Evolutionary conservation across 2,329 filamentous ascomycete species (phyloP).

Genomic region (Exserohilum rostratum): DNA sequence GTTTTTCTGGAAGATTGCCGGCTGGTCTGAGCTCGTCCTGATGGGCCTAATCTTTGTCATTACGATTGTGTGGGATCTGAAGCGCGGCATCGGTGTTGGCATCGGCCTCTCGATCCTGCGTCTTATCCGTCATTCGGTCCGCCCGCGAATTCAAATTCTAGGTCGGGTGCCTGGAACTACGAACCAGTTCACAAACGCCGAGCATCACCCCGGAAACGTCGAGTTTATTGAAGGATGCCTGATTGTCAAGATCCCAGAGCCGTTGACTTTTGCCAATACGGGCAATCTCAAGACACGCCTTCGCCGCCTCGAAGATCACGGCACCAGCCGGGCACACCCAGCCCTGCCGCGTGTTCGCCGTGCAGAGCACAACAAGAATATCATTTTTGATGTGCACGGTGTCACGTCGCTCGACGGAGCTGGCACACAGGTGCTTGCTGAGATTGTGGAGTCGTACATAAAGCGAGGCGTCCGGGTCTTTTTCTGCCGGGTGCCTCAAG

Average conservation of each 20-base stretch:
- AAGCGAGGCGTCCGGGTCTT: conserved; percentile 77
- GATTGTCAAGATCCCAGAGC: conserved; percentile 97
- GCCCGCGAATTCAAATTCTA: conserved; percentile 93
- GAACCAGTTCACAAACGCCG: conserved; percentile 84
- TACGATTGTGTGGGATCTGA: conserved; percentile 94
- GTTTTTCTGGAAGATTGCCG: conserved; percentile 86
- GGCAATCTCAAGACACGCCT: conserved; percentile 87
- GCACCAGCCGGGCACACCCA: conserved; percentile 83
- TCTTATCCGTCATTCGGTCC: conserved; percentile 87
- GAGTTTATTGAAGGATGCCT: conserved; percentile 92
- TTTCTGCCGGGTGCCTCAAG: conserved; percentile 65
- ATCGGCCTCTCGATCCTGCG: conserved; percentile 89
- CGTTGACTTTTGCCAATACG: conserved; percentile 95
- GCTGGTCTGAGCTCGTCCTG: conserved; percentile 82
- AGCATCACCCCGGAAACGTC: conserved; percentile 70
- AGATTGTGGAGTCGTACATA: conserved; percentile 85
- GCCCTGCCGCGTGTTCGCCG: conserved; percentile 79
- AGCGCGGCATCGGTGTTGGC: conserved; percentile 90
- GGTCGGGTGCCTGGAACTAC: conserved; percentile 82
- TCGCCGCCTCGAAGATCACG: conserved; percentile 84
- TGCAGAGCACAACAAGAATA: conserved; percentile 83
- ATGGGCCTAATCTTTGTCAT: conserved; percentile 90
- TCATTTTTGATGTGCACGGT: conserved; percentile 98
- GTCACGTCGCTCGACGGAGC: conserved; percentile 94
- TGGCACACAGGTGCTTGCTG: conserved; percentile 85